Evolutionary conservation across 345 rosid species (phyloP), one percentile per base, ranked within the genome.

Genomic region (Salix udensis): DNA sequence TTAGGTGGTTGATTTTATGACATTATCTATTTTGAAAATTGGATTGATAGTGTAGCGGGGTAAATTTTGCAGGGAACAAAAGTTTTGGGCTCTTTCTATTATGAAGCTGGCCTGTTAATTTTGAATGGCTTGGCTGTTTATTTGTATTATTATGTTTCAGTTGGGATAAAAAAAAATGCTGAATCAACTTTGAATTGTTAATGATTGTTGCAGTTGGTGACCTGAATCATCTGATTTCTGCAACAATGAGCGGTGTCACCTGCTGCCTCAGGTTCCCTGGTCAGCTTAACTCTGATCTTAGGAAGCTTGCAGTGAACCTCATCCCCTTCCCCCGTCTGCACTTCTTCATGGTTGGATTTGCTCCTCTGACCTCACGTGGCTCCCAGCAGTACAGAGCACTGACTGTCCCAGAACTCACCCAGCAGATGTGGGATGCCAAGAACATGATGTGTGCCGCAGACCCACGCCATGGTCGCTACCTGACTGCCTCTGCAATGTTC

Each of bases 231-330:
- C 46, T 77, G 74, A 77, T 77, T 15, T 77, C 79, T 77, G 79
- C 79, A 70, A 77, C 79, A 3, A 77, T 77, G 79, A 77, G 79
- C 4, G 79, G 79, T 10, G 79, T 77, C n/a, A 77, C 79, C 30
- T 77, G 79, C 74, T 77, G 79, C 79, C 79, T 77, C 7, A 70
- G 79, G 61, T 77, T 77, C 46, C 79, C 79, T 34, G 79, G 79
- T 46, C 79, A 77, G 53, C 79, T 77, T 21, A 77, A 77, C 52
- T 77, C 79, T 60, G 79, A 77, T 40, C 74, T 77, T 6, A 77
- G 79, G 79, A 77, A 77, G 62, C 79, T 77, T 70, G 74, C 79
- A 4, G 79, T 77, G 79, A 77, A 77, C 53, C 79, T 77, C 65
- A 77, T 77, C 48, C 74, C 79, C 61, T 77, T 77, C 36, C 79